A percentile compares a stretch with the other conserved stretches of the same genome.
Conservation (phyloP, 2,329 filamentous ascomycete genomes). For the Claviceps arundinis region DNA sequence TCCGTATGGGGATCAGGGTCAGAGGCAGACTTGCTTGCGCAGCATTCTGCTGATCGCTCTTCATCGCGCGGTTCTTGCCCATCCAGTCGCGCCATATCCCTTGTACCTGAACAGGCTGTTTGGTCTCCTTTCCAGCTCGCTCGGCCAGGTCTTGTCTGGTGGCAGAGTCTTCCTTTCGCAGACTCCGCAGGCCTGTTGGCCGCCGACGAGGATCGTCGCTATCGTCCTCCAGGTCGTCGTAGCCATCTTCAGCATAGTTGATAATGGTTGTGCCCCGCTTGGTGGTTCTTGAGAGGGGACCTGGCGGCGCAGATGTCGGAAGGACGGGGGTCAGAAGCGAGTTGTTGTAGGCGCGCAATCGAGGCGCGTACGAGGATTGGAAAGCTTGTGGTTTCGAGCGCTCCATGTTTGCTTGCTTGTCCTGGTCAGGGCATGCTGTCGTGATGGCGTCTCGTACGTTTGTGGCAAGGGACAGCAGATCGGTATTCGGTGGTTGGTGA, state of each 20-base stretch:
- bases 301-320: conserved; percentile 47
- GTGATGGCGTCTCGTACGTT: background rate
- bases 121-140: conserved; percentile 72
- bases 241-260: conserved; percentile 96
- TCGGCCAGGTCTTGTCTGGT: conserved; percentile 52
- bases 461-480: background rate
- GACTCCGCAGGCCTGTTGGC: conserved; percentile 70
- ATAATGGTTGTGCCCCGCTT: conserved; percentile 94
- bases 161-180: conserved; percentile 61
- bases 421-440: conserved; percentile 19
- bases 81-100: conserved; percentile 96
- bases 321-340: conserved; percentile 78
- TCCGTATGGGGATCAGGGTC: conserved; percentile 87
- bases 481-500: too few relatives aligned
- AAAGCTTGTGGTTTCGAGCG: conserved; percentile 63
- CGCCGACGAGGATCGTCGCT: conserved; percentile 64
- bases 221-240: conserved; percentile 64
- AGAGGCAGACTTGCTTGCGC: conserved; percentile 66
- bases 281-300: conserved; percentile 67
- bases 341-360: conserved; percentile 82
- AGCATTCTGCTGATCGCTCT: conserved; percentile 46
- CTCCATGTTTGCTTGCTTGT: conserved; percentile 26
- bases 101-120: conserved; percentile 67
- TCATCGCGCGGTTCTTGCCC: conserved; percentile 50
- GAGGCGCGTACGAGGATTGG: conserved; percentile 81